Evolutionary conservation across 176 grass and related monocot genomes (phyloP), one percentile per base, ranked within the genome.

Genomic region (Ananas comosus): DNA sequence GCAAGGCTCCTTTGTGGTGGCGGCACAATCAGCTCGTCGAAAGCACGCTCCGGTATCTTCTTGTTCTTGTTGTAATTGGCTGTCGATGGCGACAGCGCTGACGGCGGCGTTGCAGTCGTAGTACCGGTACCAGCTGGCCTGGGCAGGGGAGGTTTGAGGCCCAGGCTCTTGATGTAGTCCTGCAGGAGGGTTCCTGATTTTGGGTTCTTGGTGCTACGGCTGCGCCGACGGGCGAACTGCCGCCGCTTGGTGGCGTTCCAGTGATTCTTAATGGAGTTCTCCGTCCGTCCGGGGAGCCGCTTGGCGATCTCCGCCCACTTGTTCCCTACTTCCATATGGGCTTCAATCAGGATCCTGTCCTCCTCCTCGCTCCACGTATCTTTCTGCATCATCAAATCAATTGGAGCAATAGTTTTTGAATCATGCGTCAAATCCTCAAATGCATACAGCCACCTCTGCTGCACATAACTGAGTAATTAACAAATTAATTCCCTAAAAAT

Each of bases 231-330:
- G 21, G 76, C 29, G 23, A 22, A 50, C 51, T 81, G 67, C 50
- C 73, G 74, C 12, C 79, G 24, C 51, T 81, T 81, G 63, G 49
- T 80, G 5, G n/a, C 68, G 29, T 81, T 81, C 79, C 79, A 81
- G 19, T 81, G 79, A 10, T 81, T 81, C 18, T 81, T 81, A 16
- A 81, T 81, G 12, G 79, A 50, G 11, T 81, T 81, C 47, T 81
- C 79, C 58, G 63, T 81, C 69, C 64, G 47, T 11, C 79, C 79
- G 11, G 70, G 64, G 0, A 80, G 71, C 8, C 16, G 12, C 29
- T 81, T 74, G 6, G 79, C 70, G 2, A 81, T 81, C 51, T 81
- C 64, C 49, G 68, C 70, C 79, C 79, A 74, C 33, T 18, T 81
- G 33, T 81, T 81, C 17, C 79, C 71, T 11, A 28, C 54, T 19